Evolutionary conservation across 805 yeast genomes (phyloP).

Genomic region (Metschnikowia cerradonensis): DNA sequence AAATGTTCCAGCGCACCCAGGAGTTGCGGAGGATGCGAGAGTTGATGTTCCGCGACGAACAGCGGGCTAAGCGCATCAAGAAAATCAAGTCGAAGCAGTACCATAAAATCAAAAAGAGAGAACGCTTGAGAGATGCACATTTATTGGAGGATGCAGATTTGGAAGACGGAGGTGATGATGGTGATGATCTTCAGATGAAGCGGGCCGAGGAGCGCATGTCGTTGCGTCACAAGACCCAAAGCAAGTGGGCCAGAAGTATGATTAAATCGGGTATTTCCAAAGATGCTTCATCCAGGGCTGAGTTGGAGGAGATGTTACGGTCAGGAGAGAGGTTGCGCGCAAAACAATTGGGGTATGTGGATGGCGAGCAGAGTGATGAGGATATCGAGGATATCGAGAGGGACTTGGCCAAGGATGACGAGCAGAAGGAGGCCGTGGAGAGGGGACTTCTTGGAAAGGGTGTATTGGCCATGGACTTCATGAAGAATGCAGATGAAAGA

Average conservation of each 20-base stretch:
- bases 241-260: constrained; percentile 89
- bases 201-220: constrained; percentile 93
- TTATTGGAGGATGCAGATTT: constrained; percentile 57
- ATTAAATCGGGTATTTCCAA: constrained; percentile 86
- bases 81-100: constrained; percentile 92
- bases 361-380: constrained; percentile 52
- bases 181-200: constrained; percentile 66
- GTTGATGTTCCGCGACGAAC: constrained; percentile 92
- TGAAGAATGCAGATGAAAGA: constrained; percentile 83
- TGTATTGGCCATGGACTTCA: constrained; percentile 89
- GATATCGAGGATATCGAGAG: constrained; percentile 45
- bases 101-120: constrained; percentile 82
- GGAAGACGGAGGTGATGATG: constrained; percentile 50
- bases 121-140: constrained; percentile 63
- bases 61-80: constrained; percentile 84
- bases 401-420: constrained; percentile 35
- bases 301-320: constrained; percentile 90
- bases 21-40: constrained; percentile 92
- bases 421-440: constrained; percentile 32
- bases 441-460: constrained; percentile 69
- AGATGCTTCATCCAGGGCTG: constrained; percentile 78
- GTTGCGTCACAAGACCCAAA: constrained; percentile 80
- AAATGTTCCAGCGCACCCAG: constrained; percentile 64
- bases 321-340: constrained; percentile 75
- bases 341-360: constrained; percentile 66